A percentile compares a stretch with the other conserved stretches of the same genome.
phyloP scores from a whole-genome alignment of 495 filamentous ascomycete genomes.

The Daldinia loculata region DNA sequence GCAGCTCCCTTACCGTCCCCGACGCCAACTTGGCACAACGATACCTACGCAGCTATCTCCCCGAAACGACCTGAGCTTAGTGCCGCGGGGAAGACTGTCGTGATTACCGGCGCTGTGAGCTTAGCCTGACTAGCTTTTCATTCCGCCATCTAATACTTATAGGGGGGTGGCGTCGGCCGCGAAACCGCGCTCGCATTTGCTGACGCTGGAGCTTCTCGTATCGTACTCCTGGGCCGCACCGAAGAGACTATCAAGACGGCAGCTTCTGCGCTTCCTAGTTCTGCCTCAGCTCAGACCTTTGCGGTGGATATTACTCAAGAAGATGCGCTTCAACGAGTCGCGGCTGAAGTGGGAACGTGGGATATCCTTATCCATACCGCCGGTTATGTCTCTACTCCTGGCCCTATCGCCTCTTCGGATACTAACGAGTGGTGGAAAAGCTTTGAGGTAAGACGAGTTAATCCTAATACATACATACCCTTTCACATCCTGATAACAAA shows the following conservation, averaged over 20 bases:
- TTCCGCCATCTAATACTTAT: background rate
- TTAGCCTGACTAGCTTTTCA: background rate
- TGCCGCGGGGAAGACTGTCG: slow-evolving; percentile 1
- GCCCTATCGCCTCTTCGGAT: slow-evolving; percentile 35
- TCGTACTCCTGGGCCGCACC: slow-evolving; percentile 51
- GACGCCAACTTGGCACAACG: slow-evolving; percentile 3
- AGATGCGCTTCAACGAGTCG: slow-evolving; percentile 1
- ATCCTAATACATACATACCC: background rate
- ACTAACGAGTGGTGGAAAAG: slow-evolving; percentile 50
- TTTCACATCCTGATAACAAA: background rate
- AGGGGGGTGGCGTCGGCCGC: slow-evolving; percentile 52
- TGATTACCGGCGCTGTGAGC: slow-evolving; percentile 19
- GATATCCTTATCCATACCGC: slow-evolving; percentile 50
- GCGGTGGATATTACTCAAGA: slow-evolving; percentile 55
- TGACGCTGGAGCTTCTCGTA: slow-evolving; percentile 51
- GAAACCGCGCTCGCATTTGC: slow-evolving; percentile 55
- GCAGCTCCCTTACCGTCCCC: background rate
- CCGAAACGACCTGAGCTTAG: background rate
- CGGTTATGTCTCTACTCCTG: slow-evolving; percentile 41
- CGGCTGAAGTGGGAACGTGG: slow-evolving; percentile 43
- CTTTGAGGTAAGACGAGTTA: slow-evolving; percentile 44
- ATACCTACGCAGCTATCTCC: background rate
- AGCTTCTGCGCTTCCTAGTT: slow-evolving; percentile 9
- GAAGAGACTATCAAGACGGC: slow-evolving; percentile 12
- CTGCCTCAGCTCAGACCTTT: slow-evolving; percentile 18